Evolutionary conservation across 2,329 filamentous ascomycete species (phyloP).

Genomic region (Exophiala bonariae): DNA sequence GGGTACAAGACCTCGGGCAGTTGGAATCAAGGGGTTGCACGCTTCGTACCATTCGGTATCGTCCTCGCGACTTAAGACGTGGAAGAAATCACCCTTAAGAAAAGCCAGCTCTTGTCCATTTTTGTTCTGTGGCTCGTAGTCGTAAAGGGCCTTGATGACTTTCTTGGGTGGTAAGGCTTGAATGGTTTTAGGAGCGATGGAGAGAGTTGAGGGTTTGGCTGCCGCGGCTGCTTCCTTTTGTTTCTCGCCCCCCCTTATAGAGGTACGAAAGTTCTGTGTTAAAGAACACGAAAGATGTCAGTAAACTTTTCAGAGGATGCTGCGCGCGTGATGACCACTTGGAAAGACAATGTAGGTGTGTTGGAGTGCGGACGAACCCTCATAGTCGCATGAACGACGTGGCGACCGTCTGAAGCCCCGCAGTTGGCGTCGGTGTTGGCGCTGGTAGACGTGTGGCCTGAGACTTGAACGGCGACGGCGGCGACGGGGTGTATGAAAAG

Average conservation of each 20-base stretch:
- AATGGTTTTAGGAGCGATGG: slow-evolving; percentile 79
- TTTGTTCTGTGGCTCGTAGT: slow-evolving; percentile 74
- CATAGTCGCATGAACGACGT: slow-evolving; percentile 21
- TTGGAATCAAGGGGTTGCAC: slow-evolving; percentile 87
- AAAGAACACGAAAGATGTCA: slow-evolving; percentile 11
- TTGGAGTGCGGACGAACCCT: slow-evolving; percentile 13
- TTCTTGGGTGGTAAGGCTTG: slow-evolving; percentile 93
- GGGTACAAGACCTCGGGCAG: slow-evolving; percentile 86
- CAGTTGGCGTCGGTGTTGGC: slow-evolving; percentile 3
- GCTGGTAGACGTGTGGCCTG: neutral
- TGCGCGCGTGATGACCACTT: no score
- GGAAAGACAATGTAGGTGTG: neutral
- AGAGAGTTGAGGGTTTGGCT: no score
- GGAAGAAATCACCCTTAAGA: slow-evolving; percentile 93
- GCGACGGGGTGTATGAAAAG: neutral
- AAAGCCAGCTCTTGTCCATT: slow-evolving; percentile 79
- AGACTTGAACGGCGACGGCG: slow-evolving; percentile 5
- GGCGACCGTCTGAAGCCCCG: slow-evolving; percentile 14
- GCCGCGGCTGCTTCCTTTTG: slow-evolving; percentile 45
- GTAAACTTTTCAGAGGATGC: neutral
- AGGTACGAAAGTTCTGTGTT: slow-evolving; percentile 74
- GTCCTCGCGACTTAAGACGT: slow-evolving; percentile 94
- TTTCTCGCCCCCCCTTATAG: slow-evolving; percentile 78
- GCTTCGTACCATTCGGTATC: slow-evolving; percentile 97
- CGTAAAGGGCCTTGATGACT: slow-evolving; percentile 97